These are phyloP conservation scores for Clohesyomyces aquaticus DNA, from an alignment of 495 filamentous ascomycete species.

Conservation along the genomic window DNA sequence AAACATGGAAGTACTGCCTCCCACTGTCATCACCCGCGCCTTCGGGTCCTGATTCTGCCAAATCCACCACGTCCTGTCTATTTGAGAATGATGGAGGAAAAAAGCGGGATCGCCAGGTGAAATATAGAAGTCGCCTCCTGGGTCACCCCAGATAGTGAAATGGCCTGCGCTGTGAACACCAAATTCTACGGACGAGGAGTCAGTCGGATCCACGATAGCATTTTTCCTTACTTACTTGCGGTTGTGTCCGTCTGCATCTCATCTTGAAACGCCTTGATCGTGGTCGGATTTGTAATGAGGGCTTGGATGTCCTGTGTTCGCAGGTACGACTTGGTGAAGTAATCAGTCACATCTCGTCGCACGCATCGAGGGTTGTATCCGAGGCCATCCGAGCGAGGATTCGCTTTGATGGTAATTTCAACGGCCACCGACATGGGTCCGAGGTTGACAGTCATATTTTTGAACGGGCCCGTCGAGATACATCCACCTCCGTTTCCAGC, in stretches of 20 bases:
- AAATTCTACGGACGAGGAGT: slow-evolving; percentile 41
- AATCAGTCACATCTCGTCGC: slow-evolving; percentile 62
- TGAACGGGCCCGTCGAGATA: slow-evolving; percentile 40
- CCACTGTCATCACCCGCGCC: not conserved
- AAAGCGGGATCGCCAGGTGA: slow-evolving; percentile 22
- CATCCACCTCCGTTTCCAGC: slow-evolving; percentile 41
- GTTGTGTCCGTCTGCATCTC: slow-evolving; percentile 49
- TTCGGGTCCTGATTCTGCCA: slow-evolving; percentile 48
- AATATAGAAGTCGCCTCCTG: slow-evolving; percentile 57
- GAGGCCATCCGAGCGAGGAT: slow-evolving; percentile 22
- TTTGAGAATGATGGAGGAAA: slow-evolving; percentile 18
- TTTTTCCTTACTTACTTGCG: slow-evolving; percentile 35
- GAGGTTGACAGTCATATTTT: slow-evolving; percentile 36
- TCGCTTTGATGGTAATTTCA: slow-evolving; percentile 3
- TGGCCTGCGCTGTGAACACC: slow-evolving; percentile 68
- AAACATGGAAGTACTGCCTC: not conserved
- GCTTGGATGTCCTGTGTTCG: slow-evolving; percentile 53
- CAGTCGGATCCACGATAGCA: slow-evolving; percentile 13
- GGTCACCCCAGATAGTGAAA: slow-evolving; percentile 62
- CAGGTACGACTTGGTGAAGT: slow-evolving; percentile 49
- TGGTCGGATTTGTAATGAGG: slow-evolving; percentile 50
- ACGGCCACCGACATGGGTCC: slow-evolving; percentile 33
- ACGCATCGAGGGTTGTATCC: slow-evolving; percentile 67
- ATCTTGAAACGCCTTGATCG: slow-evolving; percentile 58
- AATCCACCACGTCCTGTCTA: slow-evolving; percentile 17